phyloP scores from a whole-genome alignment of 2,329 filamentous ascomycete species.

The Clonostachys rosea region DNA sequence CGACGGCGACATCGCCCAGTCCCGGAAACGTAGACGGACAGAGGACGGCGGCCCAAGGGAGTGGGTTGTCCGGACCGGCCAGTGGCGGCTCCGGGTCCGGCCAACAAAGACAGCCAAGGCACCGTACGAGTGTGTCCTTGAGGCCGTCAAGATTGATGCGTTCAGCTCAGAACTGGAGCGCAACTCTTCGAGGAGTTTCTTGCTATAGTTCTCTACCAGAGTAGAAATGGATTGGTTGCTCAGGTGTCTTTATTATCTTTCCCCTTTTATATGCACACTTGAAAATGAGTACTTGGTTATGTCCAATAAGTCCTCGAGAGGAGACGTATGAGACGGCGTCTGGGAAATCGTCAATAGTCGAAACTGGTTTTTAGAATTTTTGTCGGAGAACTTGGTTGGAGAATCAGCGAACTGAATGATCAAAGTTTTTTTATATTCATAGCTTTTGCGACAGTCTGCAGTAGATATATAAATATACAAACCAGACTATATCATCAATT shows the following conservation, averaged over 20 bases:
- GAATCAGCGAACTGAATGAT: too few relatives aligned
- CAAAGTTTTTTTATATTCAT: too few relatives aligned
- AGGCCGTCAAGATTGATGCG: slow-evolving; percentile 73
- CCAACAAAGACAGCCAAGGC: slow-evolving; percentile 40
- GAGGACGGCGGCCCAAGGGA: slow-evolving; percentile 28
- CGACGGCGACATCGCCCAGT: slow-evolving; percentile 8
- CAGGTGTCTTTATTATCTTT: too few relatives aligned
- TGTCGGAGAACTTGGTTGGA: too few relatives aligned
- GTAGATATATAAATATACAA: neutral
- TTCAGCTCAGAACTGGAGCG: slow-evolving; percentile 60
- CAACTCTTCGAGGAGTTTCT: slow-evolving; percentile 62
- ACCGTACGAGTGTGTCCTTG: slow-evolving; percentile 65
- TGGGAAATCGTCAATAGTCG: too few relatives aligned
- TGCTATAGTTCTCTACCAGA: slow-evolving; percentile 23
- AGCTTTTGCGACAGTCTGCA: too few relatives aligned
- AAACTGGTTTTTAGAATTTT: too few relatives aligned
- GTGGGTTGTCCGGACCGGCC: slow-evolving; percentile 65
- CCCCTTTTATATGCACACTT: too few relatives aligned
- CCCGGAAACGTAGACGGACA: slow-evolving; percentile 39
- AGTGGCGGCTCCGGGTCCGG: slow-evolving; percentile 69
- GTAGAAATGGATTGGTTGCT: neutral
- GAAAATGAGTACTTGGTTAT: too few relatives aligned
- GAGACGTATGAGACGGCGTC: too few relatives aligned
- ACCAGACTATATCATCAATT: slow-evolving; percentile 2
- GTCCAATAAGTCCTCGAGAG: too few relatives aligned